A percentile compares a stretch with the other conserved stretches of the same genome.
Evolutionary conservation across 768 basidiomycete species (phyloP).

Genomic region (Leccinum incarnatum): DNA sequence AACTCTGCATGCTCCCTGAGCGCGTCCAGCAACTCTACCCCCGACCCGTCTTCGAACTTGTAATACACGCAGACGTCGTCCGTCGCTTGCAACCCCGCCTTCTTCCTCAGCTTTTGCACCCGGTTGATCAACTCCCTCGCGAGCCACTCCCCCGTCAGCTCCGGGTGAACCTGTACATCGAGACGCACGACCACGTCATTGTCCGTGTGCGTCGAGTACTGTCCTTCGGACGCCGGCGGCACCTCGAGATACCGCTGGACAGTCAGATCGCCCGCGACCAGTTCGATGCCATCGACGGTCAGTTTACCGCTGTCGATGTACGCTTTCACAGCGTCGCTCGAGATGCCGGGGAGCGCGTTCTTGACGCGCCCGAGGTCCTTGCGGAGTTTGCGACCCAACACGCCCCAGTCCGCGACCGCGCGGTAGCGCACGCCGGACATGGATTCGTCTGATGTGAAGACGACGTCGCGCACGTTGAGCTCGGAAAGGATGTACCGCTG

Average conservation of each 20-base stretch:
- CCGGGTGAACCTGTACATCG: constrained; percentile 83
- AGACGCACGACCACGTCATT: constrained; percentile 93
- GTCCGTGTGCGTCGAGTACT: constrained; percentile 83
- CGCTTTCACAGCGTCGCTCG: constrained; percentile 78
- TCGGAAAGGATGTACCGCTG: constrained; percentile 90
- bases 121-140: constrained; percentile 89
- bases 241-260: constrained; percentile 91
- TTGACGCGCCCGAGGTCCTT: constrained; percentile 90
- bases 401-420: constrained; percentile 92
- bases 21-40: constrained; percentile 61
- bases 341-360: constrained; percentile 75
- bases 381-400: constrained; percentile 88
- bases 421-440: constrained; percentile 86
- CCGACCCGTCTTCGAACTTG: constrained; percentile 66
- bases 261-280: constrained; percentile 86
- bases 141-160: constrained; percentile 84
- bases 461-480: constrained; percentile 88
- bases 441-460: constrained; percentile 87
- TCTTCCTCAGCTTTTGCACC: constrained; percentile 93
- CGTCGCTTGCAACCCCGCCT: constrained; percentile 91
- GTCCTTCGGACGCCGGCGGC: constrained; percentile 53
- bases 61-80: constrained; percentile 93
- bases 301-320: constrained; percentile 77
- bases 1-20: constrained; percentile 64
- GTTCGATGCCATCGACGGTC: constrained; percentile 83